Conservation (phyloP, 2,329 filamentous ascomycete species). For the Clathrospora elynae region DNA sequence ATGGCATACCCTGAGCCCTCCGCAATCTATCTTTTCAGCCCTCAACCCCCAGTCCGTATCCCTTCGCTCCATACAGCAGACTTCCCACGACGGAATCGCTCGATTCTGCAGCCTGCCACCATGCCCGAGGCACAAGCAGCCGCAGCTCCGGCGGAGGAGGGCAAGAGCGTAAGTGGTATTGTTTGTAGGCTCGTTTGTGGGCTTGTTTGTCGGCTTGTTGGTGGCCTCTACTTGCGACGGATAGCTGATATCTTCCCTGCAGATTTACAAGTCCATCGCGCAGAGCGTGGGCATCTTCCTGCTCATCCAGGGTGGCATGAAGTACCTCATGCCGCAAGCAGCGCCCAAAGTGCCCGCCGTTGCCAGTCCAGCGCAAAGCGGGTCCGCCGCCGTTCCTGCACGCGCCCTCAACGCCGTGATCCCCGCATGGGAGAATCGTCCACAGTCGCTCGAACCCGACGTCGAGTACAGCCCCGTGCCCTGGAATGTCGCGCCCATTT, state of each 20-base stretch:
- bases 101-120: slow-evolving; percentile 18
- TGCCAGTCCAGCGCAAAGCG: slow-evolving; percentile 26
- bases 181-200: background rate
- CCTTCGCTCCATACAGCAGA: slow-evolving; percentile 10
- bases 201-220: background rate
- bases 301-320: slow-evolving; percentile 62
- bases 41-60: slow-evolving; percentile 6
- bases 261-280: slow-evolving; percentile 50
- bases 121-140: slow-evolving; percentile 41
- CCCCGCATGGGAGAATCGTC: slow-evolving; percentile 45
- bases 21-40: slow-evolving; percentile 13
- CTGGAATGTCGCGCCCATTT: slow-evolving; percentile 79
- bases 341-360: slow-evolving; percentile 19
- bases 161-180: slow-evolving; percentile 31
- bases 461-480: slow-evolving; percentile 70
- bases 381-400: slow-evolving; percentile 23
- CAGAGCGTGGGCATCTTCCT: slow-evolving; percentile 66
- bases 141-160: slow-evolving; percentile 21
- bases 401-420: slow-evolving; percentile 39
- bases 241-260: slow-evolving; percentile 22
- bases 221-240: background rate
- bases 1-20: slow-evolving; percentile 14
- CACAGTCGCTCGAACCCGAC: slow-evolving; percentile 52
- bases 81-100: slow-evolving; percentile 14
- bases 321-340: slow-evolving; percentile 57